Evolutionary conservation across 352 stramenopile genomes (phyloP), one percentile per base, ranked within the genome.

Genomic region (Phytophthora sp.): DNA sequence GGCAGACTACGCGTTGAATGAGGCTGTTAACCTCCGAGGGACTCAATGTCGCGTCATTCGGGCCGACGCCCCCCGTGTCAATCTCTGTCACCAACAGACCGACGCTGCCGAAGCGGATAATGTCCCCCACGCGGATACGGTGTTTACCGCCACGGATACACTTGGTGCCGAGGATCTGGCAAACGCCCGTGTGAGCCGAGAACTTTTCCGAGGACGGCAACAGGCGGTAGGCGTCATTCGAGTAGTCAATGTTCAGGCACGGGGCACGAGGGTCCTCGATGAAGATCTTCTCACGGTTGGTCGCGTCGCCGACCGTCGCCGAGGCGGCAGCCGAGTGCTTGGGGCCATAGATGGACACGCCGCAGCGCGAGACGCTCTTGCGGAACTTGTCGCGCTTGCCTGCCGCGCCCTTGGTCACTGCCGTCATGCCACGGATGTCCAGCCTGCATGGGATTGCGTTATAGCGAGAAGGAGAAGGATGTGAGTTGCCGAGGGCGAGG

Each of bases 301-400:
- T 74, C 0, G 63, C 45, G 1, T 75, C 73, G 8, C 30, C 33
- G 3, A 63, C 38, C 24, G 69, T 67, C 7, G 64, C 66, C 5
- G 66, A 56, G 3, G 66, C 29, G 7, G 29, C 30, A 9, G 49
- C 64, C 57, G 83, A 93, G 73, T 93, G 87, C 66, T 95, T 95
- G 4, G 87, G 86, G 0, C 87, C 87, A 65, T 95, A 95, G 69
- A 95, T 95, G 29, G 87, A 88, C 21, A 95, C 87, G 60, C 87
- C 87, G 42, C 85, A 93, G 57, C 86, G 87, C 24, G 85, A 92
- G 30, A 95, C 85, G 67, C 76, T 93, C 77, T 92, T 93, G 70
- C 87, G 87, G 60, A 95, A 95, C 67, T 95, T 95, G 65, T 95
- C 85, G 23, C 87, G 84, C 71, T 95, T 95, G 30, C 85, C 86